Percentiles rank a stretch among this genome's conserved stretches.
Evolutionary conservation across 768 basidiomycete species (phyloP).

Genomic region (Russula emetica): DNA sequence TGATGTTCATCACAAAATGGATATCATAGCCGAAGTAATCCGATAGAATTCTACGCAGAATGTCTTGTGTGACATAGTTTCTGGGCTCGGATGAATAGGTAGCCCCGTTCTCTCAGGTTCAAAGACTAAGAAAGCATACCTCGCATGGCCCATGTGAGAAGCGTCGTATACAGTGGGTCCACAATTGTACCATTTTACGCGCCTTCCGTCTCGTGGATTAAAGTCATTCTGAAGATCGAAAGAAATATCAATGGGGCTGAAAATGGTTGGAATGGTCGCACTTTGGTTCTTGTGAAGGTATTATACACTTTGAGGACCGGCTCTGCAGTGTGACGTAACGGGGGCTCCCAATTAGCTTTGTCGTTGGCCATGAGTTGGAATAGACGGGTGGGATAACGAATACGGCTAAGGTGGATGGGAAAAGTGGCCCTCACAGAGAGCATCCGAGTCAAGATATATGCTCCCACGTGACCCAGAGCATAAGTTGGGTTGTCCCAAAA

Average conservation of each 20-base stretch:
- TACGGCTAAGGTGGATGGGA: conserved; percentile 1
- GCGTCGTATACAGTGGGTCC: conserved; percentile 99
- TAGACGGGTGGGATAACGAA: neutral
- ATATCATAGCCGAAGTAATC: conserved; percentile 98
- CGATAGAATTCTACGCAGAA: conserved; percentile 81
- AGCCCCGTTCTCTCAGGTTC: no score
- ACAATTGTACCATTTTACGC: conserved; percentile 98
- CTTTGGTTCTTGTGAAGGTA: conserved; percentile 88
- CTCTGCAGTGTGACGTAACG: conserved; percentile 45
- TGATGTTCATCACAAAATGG: conserved; percentile 99
- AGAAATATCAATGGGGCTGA: neutral
- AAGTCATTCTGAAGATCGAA: conserved; percentile 63
- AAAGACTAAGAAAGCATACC: conserved; percentile 44
- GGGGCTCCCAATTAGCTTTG: conserved; percentile 54
- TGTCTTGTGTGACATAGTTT: conserved; percentile 95
- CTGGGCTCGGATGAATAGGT: conserved; percentile 39
- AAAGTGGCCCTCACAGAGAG: conserved; percentile 3
- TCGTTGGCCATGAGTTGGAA: conserved; percentile 47
- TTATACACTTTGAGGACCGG: conserved; percentile 85
- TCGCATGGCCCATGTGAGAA: conserved; percentile 97
- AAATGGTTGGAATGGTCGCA: conserved; percentile 33
- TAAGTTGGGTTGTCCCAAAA: neutral
- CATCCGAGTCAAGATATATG: conserved; percentile 11
- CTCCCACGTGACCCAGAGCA: neutral
- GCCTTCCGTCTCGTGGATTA: conserved; percentile 58